Evolutionary conservation across 495 filamentous ascomycete species (phyloP).

Genomic region (Endocarpon pusillum): DNA sequence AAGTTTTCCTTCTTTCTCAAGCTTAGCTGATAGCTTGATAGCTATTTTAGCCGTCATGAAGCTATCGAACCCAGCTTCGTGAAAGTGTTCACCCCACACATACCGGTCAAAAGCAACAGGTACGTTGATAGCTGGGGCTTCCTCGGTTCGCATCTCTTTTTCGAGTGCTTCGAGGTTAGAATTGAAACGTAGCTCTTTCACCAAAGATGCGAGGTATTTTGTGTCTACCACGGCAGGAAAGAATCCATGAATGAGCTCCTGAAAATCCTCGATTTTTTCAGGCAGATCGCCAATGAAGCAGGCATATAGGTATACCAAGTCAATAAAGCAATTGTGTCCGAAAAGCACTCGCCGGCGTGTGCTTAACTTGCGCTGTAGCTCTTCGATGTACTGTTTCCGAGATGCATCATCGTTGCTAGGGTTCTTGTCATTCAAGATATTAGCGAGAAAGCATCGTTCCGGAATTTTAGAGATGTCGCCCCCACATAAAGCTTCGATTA

Average conservation of each 20-base stretch:
- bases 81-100: conserved; percentile 21
- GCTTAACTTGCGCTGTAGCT: conserved; percentile 16
- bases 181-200: conserved; percentile 27
- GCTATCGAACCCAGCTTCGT: conserved; percentile 64
- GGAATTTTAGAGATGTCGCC: conserved; percentile 36
- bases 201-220: conserved; percentile 47
- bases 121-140: not conserved
- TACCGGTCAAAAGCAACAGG: conserved; percentile 22
- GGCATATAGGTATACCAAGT: conserved; percentile 53
- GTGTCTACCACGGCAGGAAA: conserved; percentile 65
- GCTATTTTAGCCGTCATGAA: conserved; percentile 49
- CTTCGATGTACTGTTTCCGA: conserved; percentile 16
- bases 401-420: conserved; percentile 28
- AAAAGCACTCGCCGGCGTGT: conserved; percentile 38
- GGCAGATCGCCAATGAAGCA: conserved; percentile 55
- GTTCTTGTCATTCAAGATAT: conserved; percentile 17
- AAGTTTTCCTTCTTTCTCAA: too few species aligned
- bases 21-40: conserved; percentile 38
- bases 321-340: conserved; percentile 63
- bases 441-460: conserved; percentile 19
- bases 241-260: conserved; percentile 28
- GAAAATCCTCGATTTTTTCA: conserved; percentile 41
- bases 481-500: conserved; percentile 50
- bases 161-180: conserved; percentile 35
- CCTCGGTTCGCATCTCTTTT: not conserved